Evolutionary conservation across 768 basidiomycete species (phyloP), one percentile per base, ranked within the genome.

Genomic region (Rubroboletus pulcherrimus): DNA sequence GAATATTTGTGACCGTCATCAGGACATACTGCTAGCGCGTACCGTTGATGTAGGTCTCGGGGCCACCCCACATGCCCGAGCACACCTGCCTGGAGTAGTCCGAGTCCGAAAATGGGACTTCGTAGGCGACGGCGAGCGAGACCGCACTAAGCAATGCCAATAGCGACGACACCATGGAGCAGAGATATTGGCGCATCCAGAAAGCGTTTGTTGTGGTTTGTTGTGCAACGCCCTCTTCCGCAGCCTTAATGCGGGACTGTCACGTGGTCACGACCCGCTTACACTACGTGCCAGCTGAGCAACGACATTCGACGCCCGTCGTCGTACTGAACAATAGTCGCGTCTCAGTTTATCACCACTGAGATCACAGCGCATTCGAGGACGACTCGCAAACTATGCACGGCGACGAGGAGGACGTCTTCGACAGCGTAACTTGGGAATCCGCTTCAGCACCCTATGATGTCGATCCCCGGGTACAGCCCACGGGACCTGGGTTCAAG

Each of bases 361-460:
- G 53, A 46, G 35, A 30, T 7, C 42, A 39, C 49, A 35, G 40
- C 39, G 43, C 43, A 53, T 15, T 19, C 30, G 11, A 43, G 40
- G 17, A 17, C 40, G 30, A 46, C 35, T 35, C 39, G 19, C 29
- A 30, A 58, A 73, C 53, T 63, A 91, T 91, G 90, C 83, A 87
- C 65, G 86, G 85, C 71, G 89, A 89, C 75, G 89, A 91, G 58
- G 91, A 92, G 67, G 91, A 92, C 70, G 86, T 93, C 24, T 94
- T 93, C 71, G 91, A 93, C 76, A 90, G 87, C 64, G 88, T 94
- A 14, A 91, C 90, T 48, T 94, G 91, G 91, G 91, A 94, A 64
- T 86, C 88, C 11, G 83, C 88, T 43, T 76, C 83, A 19, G 75
- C 79, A 19, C 79, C 81, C 12, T 82, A 86, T 60, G 78, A 81